These are phyloP conservation scores for Phaseolus lunatus DNA, from an alignment of 306 rosid species.

Conservation along the genomic window DNA sequence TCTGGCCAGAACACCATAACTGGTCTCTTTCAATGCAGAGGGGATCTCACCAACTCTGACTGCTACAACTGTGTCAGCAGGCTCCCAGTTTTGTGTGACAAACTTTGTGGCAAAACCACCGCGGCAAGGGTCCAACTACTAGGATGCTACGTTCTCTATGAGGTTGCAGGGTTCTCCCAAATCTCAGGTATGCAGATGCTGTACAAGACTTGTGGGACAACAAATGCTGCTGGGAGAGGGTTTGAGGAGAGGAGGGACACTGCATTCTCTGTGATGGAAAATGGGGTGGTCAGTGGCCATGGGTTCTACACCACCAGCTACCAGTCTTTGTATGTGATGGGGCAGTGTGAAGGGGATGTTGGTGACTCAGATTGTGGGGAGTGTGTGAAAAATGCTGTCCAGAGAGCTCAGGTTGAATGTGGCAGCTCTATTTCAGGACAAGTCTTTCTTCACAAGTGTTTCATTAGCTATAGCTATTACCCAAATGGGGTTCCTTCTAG, in stretches of 20 bases:
- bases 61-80: constrained; percentile 84
- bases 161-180: constrained; percentile 78
- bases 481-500: constrained; percentile 86
- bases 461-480: constrained; percentile 77
- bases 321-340: constrained; percentile 74
- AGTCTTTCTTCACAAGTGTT: constrained; percentile 85
- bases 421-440: constrained; percentile 87
- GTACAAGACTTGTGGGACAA: constrained; percentile 75
- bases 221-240: constrained; percentile 75
- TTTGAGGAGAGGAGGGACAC: constrained; percentile 84
- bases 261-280: constrained; percentile 74
- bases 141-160: constrained; percentile 86
- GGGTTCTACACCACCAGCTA: constrained; percentile 86
- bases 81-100: constrained; percentile 66
- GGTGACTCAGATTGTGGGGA: constrained; percentile 91
- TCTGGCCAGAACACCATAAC: constrained; percentile 67
- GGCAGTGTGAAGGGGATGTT: constrained; percentile 90
- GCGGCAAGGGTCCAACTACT: constrained; percentile 83
- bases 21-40: constrained; percentile 92
- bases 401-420: constrained; percentile 88
- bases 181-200: constrained; percentile 82
- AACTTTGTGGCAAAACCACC: constrained; percentile 76
- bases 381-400: constrained; percentile 79
- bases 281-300: constrained; percentile 80
- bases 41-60: constrained; percentile 77